Evolutionary conservation across 2,329 filamentous ascomycete species (phyloP).

Genomic region (Paecilomyces sp.): DNA sequence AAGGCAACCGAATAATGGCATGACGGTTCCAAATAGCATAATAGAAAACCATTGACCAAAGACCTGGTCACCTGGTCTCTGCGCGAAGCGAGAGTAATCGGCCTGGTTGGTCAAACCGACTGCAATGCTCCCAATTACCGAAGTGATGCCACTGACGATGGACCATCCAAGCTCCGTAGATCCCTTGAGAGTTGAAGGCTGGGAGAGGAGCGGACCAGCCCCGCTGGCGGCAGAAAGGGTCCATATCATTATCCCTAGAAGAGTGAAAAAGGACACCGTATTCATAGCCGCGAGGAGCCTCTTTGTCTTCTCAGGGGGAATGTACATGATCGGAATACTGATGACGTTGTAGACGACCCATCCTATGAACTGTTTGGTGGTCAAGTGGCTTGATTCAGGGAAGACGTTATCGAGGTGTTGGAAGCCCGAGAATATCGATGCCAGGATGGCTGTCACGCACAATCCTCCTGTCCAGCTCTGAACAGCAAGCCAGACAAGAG

Average conservation of each 20-base stretch:
- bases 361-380: constrained; percentile 27
- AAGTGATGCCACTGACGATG: constrained; percentile 33
- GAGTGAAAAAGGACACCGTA: constrained; percentile 13
- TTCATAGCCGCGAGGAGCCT: constrained; percentile 21
- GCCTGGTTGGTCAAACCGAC: constrained; percentile 40
- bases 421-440: constrained; percentile 26
- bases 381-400: constrained; percentile 23
- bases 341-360: constrained; percentile 32
- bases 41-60: constrained; percentile 34
- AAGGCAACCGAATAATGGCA: constrained; percentile 33
- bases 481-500: constrained; percentile 34
- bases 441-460: constrained; percentile 24
- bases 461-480: constrained; percentile 32
- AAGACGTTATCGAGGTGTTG: constrained; percentile 28
- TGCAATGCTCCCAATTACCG: constrained; percentile 38
- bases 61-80: constrained; percentile 33
- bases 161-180: constrained; percentile 26
- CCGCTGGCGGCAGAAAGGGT: constrained; percentile 25
- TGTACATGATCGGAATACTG: constrained; percentile 35
- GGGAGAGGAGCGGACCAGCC: constrained; percentile 20
- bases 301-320: constrained; percentile 32
- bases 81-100: constrained; percentile 40
- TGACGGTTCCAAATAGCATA: constrained; percentile 32
- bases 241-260: constrained; percentile 23
- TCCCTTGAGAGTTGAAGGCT: constrained; percentile 1